Conservation (phyloP, 164 flowering plant genomes). For the Berberis vulgaris region DNA sequence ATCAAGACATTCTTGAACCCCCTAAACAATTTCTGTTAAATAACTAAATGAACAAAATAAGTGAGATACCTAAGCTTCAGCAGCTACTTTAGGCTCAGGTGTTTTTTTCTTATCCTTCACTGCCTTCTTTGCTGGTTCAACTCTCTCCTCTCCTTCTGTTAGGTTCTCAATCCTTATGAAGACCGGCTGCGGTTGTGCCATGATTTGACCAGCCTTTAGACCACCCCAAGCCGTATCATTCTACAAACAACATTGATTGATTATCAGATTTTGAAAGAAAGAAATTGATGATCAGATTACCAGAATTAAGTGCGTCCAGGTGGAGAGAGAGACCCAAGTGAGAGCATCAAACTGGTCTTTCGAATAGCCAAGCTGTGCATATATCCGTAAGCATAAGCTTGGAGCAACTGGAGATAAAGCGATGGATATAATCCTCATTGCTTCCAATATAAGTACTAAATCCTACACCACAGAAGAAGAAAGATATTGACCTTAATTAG, state of each 20-base stretch:
- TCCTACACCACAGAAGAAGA: slow-evolving; percentile 36
- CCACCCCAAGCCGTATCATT: slow-evolving; percentile 89
- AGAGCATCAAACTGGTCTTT: slow-evolving; percentile 47
- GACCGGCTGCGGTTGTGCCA: slow-evolving; percentile 74
- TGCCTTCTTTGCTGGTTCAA: slow-evolving; percentile 27
- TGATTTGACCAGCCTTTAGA: slow-evolving; percentile 73
- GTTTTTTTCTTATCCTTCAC: slow-evolving; percentile 27
- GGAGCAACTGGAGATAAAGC: slow-evolving; percentile 83
- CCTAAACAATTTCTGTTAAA: no score
- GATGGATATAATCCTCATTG: slow-evolving; percentile 77
- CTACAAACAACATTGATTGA: slow-evolving; percentile 25
- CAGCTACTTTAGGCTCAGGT: slow-evolving; percentile 28
- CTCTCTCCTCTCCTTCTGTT: slow-evolving; percentile 27
- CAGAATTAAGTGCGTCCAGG: neutral
- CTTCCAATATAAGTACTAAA: slow-evolving; percentile 78
- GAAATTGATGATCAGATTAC: neutral
- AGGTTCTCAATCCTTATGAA: slow-evolving; percentile 72
- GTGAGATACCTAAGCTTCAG: slow-evolving; percentile 33
- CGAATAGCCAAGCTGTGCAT: slow-evolving; percentile 81
- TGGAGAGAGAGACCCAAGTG: slow-evolving; percentile 67
- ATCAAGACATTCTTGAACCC: no score
- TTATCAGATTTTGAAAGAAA: neutral
- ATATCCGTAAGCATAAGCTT: slow-evolving; percentile 56
- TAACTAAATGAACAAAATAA: no score
- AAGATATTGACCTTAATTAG: slow-evolving; percentile 1